Evolutionary conservation across 805 yeast species (phyloP), one percentile per base, ranked within the genome.

Genomic region (Lipomyces starkeyi): DNA sequence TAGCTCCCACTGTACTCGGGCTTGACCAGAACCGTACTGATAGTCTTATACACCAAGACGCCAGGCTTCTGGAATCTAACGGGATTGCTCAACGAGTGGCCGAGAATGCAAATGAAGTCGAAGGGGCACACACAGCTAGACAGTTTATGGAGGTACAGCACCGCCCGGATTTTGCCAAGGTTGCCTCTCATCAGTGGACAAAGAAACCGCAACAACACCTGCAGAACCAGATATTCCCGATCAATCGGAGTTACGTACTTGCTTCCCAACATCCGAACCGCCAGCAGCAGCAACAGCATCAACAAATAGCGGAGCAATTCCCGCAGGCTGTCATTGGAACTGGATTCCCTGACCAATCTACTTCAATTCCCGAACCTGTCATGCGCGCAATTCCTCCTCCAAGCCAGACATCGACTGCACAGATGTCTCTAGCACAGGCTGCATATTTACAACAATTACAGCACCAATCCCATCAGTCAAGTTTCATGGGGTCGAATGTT

Each of bases 251-350:
- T 43, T 17, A n/a, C 49, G 49, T 43, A 6, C 49, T 43, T 17
- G 49, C 49, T 17, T 43, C 49, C 25, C 22, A 43, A n/a, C 22
- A 17, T n/a, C 49, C 22, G 3, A 17, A n/a, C 49, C 22, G 9
- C 49, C 49, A 17, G 58, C 58, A 43, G 47, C 47, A 27, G 64
- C 64, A 62, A 47, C 66, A 35, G 22, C 55, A n/a, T 20, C 65
- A 49, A 34, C 61, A 32, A 29, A 63, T 43, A n/a, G 58, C 13
- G 43, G 65, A 61, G 52, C 68, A 47, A 11, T 63, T 37, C 37
- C 52, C 49, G 2, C 68, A 37, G 35, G 55, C 49, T 43, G 22
- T 5, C 11, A 11, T 17, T n/a, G 22, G 49, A 17, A n/a, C 22
- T n/a, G 22, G 22, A 17, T 17, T 43, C 49, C 6, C 22, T 43